phyloP scores from a whole-genome alignment of 768 basidiomycete species.

The Boletellus emodensis region DNA sequence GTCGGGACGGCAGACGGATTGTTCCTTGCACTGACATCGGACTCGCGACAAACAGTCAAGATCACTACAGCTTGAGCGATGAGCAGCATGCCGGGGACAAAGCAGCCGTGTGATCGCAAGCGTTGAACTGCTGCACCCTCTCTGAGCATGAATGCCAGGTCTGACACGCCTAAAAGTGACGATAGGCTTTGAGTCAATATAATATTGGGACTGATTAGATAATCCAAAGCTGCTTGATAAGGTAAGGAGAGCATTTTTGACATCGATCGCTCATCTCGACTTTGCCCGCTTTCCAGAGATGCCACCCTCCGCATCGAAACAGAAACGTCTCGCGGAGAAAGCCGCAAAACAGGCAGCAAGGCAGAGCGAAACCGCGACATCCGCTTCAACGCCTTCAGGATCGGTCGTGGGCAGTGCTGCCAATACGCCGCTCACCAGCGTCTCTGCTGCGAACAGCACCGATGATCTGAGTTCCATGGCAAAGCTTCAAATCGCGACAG shows the following conservation, averaged over 20 bases:
- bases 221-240: conserved; percentile 19
- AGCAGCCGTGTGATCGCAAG: no score
- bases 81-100: no score
- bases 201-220: conserved; percentile 28
- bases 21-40: no score
- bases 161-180: no score
- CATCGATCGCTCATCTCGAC: conserved; percentile 28
- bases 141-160: no score
- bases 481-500: conserved; percentile 84
- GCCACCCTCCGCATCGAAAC: conserved; percentile 80
- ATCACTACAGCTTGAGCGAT: no score
- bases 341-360: conserved; percentile 76
- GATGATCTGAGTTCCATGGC: conserved; percentile 87
- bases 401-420: conserved; percentile 60
- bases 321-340: conserved; percentile 94
- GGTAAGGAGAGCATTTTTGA: conserved; percentile 6
- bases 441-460: conserved; percentile 72
- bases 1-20: no score
- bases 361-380: conserved; percentile 40
- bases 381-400: conserved; percentile 59
- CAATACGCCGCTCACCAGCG: conserved; percentile 79
- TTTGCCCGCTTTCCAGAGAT: conserved; percentile 34
- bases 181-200: no score
- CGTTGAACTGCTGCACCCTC: no score
- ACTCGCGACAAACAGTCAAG: no score